These are phyloP conservation scores for Claviceps arundinis DNA, from an alignment of 2,329 filamentous ascomycete species.

Conservation along the genomic window DNA sequence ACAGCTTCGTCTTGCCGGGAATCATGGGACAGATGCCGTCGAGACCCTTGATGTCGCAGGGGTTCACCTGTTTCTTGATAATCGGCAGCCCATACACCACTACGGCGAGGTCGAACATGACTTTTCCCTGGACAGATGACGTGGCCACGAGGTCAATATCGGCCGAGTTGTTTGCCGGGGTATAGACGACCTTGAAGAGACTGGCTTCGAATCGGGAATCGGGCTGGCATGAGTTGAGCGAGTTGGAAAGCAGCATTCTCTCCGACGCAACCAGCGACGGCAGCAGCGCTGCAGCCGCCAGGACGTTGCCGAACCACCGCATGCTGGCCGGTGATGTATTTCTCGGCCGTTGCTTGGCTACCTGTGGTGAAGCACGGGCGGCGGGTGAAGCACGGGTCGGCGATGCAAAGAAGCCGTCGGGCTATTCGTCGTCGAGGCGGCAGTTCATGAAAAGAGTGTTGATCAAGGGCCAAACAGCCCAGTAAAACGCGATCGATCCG, in stretches of 20 bases:
- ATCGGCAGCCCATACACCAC: constrained; percentile 45
- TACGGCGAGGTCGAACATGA: constrained; percentile 47
- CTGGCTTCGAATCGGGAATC: constrained; percentile 72
- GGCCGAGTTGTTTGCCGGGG: constrained; percentile 54
- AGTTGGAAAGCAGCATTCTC: constrained; percentile 34
- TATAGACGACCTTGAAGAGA: constrained; percentile 68
- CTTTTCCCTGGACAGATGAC: constrained; percentile 53
- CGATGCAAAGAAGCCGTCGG: no score
- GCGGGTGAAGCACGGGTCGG: not conserved
- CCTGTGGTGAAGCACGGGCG: not conserved
- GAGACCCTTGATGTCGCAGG: constrained; percentile 51
- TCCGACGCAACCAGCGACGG: constrained; percentile 4
- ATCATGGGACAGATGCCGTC: constrained; percentile 80
- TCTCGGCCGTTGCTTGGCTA: not conserved
- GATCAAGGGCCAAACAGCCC: not conserved
- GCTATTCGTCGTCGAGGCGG: no score
- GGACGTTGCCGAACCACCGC: constrained; percentile 1
- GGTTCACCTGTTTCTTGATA: constrained; percentile 51
- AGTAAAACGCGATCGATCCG: not conserved
- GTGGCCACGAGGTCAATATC: constrained; percentile 61
- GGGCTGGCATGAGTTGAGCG: constrained; percentile 64
- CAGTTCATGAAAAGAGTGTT: no score
- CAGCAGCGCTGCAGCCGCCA: constrained; percentile 3
- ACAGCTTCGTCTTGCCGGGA: constrained; percentile 63
- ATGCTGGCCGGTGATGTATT: not conserved